Evolutionary conservation across 805 yeast genomes (phyloP), one percentile per base, ranked within the genome.

Genomic region (Zygoascus tannicola): DNA sequence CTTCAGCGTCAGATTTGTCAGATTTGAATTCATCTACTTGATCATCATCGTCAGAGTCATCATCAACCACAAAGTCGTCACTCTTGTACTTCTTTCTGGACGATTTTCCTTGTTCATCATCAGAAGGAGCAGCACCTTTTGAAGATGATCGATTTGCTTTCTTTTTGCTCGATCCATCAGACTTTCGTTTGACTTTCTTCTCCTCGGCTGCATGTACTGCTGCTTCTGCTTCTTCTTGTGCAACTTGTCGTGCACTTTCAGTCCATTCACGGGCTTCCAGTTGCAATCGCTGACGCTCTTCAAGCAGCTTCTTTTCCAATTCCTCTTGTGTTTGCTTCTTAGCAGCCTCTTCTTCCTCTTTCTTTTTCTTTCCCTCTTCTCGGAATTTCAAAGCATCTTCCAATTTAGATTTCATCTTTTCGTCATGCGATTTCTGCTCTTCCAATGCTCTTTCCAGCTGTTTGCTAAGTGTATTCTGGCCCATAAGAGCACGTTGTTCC

Each of bases 401-500:
- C 45, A 90, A 69, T 64, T 77, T 84, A 33, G 68, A 68, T 42
- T 73, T 71, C 43, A 76, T 68, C 45, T 74, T 71, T 15, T 60
- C 60, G 46, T 85, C 88, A 60, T 72, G 79, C 49, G 73, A 80
- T 51, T 70, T 68, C 52, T 92, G 96, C 51, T 85, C 90, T 21
- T 73, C 76, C 41, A 82, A 66, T 22, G 80, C 76, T 47, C 80
- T 75, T 52, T 74, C 82, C 50, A 92, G 70, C 58, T 87, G 81
- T 46, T 75, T 78, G 49, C 75, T 69, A 58, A 87, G 70, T 0
- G 95, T 83, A 45, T 79, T 76, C 40, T 78, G 71, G 58, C 95
- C 96, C 73, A 86, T 74, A 52, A 75, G 75, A n/a, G 92, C 90
- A 65, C 97, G 79, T 52, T 87, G 81, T 55, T 79, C 81, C 52